Evolutionary conservation across 2,329 filamentous ascomycete species (phyloP), one percentile per base, ranked within the genome.

Genomic region (Fusarium dlaminii): DNA sequence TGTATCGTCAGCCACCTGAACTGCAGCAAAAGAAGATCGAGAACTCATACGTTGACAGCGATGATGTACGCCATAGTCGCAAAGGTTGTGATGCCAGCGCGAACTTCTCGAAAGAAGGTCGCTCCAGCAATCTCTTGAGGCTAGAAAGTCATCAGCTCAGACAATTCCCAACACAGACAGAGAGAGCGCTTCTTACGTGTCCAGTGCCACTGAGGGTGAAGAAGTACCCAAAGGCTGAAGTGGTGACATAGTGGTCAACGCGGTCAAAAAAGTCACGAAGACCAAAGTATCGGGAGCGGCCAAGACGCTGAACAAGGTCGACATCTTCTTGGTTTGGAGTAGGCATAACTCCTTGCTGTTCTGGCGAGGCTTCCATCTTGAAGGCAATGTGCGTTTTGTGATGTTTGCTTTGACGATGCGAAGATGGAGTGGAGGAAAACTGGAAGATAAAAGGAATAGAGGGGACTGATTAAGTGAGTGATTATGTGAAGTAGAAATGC

Each of bases 41-140:
- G 22, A 18, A 27, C 6, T 9, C 86, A 77, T 73, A 90, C 89
- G 76, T 92, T 91, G 72, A 92, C 91, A 14, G 92, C 92, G 79
- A 96, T 95, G 76, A 96, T 96, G 82, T 95, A 96, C 20, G 93
- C 92, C 93, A 95, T 94, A 7, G 92, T 93, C 62, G 92, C 91
- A 79, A 93, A 93, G 6, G 94, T 96, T 4, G 94, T 94, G 61
- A 96, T 81, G 4, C 94, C 94, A 36, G 94, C 94, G 34, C 94
- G 91, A 65, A 96, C 84, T 81, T 96, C 94, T 29, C 90, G 92
- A 72, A 94, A 90, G 81, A 96, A 95, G 68, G 88, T 91, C 40
- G 92, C 88, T 42, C 90, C 90, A 67, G 88, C 87, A 55, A 94
- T 90, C 78, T 93, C 90, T 55, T 90, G 87, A 37, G 89, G 89